A percentile compares a stretch with the other conserved stretches of the same genome.
These are phyloP conservation scores for Aeschynomene evenia DNA, from an alignment of 306 rosid genomes.

Conservation along the genomic window DNA sequence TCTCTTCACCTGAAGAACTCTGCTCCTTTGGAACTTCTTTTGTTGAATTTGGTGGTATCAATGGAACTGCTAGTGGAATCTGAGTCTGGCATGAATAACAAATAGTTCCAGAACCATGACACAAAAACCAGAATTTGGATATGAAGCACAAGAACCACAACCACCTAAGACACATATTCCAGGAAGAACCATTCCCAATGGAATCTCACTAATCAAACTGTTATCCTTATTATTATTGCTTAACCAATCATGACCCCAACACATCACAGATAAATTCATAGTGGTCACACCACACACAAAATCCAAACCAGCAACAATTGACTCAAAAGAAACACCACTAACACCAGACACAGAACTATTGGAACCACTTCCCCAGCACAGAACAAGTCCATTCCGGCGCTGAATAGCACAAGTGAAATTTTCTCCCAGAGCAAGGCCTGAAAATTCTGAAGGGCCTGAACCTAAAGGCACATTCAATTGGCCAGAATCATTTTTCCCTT, in stretches of 20 bases:
- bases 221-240: background rate
- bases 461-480: conserved; percentile 29
- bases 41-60: conserved; percentile 19
- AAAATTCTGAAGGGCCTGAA: conserved; percentile 27
- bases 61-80: conserved; percentile 39
- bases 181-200: conserved; percentile 43
- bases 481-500: conserved; percentile 39
- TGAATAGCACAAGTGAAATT: conserved; percentile 43
- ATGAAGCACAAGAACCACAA: conserved; percentile 39
- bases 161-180: conserved; percentile 41
- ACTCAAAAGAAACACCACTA: conserved; percentile 40
- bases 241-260: conserved; percentile 47
- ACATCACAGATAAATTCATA: conserved; percentile 34
- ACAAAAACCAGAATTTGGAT: conserved; percentile 43
- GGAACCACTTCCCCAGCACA: conserved; percentile 42
- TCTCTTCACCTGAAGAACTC: background rate
- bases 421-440: conserved; percentile 42
- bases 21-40: background rate
- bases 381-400: conserved; percentile 29
- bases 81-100: conserved; percentile 36
- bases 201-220: conserved; percentile 11
- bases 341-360: background rate
- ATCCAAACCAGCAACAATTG: conserved; percentile 52
- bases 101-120: conserved; percentile 41
- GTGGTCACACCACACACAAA: conserved; percentile 51